Conservation (phyloP, 192 early-diverging fungal species). For the Linnemannia elongata region DNA sequence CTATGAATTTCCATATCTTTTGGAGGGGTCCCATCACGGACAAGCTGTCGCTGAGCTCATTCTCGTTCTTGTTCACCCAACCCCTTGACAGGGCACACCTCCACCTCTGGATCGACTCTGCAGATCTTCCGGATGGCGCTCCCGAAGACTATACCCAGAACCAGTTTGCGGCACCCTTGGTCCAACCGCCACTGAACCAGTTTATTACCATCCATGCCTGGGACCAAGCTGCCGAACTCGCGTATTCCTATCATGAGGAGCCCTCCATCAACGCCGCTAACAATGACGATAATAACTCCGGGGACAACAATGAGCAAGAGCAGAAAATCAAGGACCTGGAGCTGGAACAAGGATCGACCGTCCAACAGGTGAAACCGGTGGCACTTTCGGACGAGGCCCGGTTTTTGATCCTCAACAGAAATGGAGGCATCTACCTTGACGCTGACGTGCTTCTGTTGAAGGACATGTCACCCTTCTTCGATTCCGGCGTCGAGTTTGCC, state of each 20-base stretch:
- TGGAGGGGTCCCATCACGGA: constrained; percentile 55
- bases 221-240: constrained; percentile 32
- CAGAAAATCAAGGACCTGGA: neutral
- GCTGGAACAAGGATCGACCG: neutral
- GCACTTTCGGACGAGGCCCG: constrained; percentile 53
- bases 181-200: constrained; percentile 9
- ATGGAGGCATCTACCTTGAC: constrained; percentile 57
- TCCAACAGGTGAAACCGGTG: constrained; percentile 21
- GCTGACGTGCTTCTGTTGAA: constrained; percentile 52
- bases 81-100: constrained; percentile 37
- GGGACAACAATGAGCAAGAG: neutral
- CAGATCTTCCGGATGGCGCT: constrained; percentile 33
- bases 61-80: constrained; percentile 53
- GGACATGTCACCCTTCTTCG: constrained; percentile 53
- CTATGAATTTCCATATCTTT: constrained; percentile 56
- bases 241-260: constrained; percentile 3
- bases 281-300: neutral
- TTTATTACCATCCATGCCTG: constrained; percentile 38
- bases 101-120: constrained; percentile 54
- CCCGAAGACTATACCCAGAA: constrained; percentile 40
- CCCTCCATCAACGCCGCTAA: neutral
- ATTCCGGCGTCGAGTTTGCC: constrained; percentile 48
- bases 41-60: constrained; percentile 39
- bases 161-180: constrained; percentile 24
- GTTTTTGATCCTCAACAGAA: constrained; percentile 50